Percentiles rank a stretch among this genome's conserved stretches.
Conservation (phyloP, 805 yeast species). For the Torulaspora microellipsoides region DNA sequence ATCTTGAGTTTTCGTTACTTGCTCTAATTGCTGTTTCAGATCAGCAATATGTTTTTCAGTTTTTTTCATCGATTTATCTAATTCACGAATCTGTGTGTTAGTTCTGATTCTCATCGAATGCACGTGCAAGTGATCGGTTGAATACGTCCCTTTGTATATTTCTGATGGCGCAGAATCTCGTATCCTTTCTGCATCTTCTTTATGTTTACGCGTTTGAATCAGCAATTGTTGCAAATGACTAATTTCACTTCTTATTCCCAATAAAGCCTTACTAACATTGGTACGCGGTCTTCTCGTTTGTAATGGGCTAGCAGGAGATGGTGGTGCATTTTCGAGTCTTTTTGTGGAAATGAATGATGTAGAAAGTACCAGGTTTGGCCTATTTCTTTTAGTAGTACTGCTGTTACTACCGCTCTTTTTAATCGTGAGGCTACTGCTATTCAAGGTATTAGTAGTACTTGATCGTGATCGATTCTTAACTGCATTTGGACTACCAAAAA, state of each 20-base stretch:
- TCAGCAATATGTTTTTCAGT: conserved; percentile 25
- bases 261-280: conserved; percentile 20
- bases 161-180: conserved; percentile 28
- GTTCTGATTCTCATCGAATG: conserved; percentile 34
- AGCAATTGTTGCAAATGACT: conserved; percentile 24
- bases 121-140: conserved; percentile 35
- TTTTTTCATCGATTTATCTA: conserved; percentile 28
- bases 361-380: conserved; percentile 30
- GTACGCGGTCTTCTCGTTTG: conserved; percentile 23
- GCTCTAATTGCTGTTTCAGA: conserved; percentile 25
- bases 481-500: conserved; percentile 10
- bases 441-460: conserved; percentile 10
- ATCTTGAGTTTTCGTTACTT: conserved; percentile 9
- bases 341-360: conserved; percentile 34
- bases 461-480: conserved; percentile 13
- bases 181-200: conserved; percentile 25
- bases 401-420: conserved; percentile 3
- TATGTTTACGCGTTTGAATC: conserved; percentile 18
- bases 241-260: conserved; percentile 21
- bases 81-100: conserved; percentile 32
- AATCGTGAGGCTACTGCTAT: conserved; percentile 6
- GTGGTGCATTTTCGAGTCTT: conserved; percentile 20
- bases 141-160: conserved; percentile 33
- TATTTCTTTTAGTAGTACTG: conserved; percentile 13
- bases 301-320: conserved; percentile 31